Evolutionary conservation across 1,139 yeast genomes (phyloP).

Genomic region (Saccharomyces uvarum): DNA sequence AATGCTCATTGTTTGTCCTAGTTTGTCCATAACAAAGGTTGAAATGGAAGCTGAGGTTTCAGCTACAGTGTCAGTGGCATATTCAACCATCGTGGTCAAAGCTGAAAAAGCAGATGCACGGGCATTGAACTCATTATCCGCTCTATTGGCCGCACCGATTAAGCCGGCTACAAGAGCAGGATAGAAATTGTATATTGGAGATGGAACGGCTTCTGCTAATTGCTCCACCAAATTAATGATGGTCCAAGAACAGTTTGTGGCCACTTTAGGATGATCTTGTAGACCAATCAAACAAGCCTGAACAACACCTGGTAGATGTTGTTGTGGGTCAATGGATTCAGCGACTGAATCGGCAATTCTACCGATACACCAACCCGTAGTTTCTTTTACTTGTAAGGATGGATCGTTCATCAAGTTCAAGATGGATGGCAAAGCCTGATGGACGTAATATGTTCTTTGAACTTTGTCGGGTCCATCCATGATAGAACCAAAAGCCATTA

Average conservation of each 20-base stretch:
- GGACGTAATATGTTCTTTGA: constrained; percentile 58
- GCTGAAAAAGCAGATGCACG: constrained; percentile 96
- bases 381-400: constrained; percentile 80
- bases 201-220: constrained; percentile 53
- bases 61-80: constrained; percentile 64
- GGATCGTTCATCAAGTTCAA: constrained; percentile 65
- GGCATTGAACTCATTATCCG: constrained; percentile 79
- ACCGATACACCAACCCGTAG: constrained; percentile 98
- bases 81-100: constrained; percentile 69
- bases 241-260: constrained; percentile 96
- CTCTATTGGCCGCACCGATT: constrained; percentile 57
- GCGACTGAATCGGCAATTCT: constrained; percentile 85
- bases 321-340: constrained; percentile 61
- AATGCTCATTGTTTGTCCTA: constrained; percentile 56
- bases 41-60: constrained; percentile 67
- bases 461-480: constrained; percentile 87
- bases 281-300: constrained; percentile 70
- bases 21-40: constrained; percentile 60
- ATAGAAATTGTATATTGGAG: constrained; percentile 70
- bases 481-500: constrained; percentile 97
- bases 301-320: constrained; percentile 61
- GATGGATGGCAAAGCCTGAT: constrained; percentile 77
- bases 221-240: constrained; percentile 87
- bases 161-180: constrained; percentile 61
- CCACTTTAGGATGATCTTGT: constrained; percentile 82